phyloP scores from a whole-genome alignment of 129 eudicot genomes.

The Flaveria brownii region DNA sequence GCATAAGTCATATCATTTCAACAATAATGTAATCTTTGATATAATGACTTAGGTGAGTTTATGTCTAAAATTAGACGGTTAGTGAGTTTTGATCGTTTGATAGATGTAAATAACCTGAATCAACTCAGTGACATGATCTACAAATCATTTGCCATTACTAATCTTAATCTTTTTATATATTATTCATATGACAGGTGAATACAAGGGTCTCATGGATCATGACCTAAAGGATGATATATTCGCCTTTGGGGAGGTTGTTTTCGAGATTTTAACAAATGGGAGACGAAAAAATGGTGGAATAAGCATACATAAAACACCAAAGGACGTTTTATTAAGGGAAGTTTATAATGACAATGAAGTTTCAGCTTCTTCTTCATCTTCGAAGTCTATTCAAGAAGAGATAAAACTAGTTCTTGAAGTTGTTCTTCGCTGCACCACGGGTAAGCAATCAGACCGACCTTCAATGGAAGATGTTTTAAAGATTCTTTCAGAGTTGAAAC shows the following conservation, averaged over 20 bases:
- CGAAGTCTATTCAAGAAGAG: constrained; percentile 51
- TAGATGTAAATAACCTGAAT: background rate
- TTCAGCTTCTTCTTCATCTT: constrained; percentile 33
- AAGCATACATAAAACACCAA: constrained; percentile 39
- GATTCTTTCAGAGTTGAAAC: constrained; percentile 52
- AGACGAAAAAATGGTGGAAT: constrained; percentile 52
- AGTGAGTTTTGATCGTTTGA: background rate
- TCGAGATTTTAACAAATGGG: constrained; percentile 73
- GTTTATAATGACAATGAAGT: constrained; percentile 54
- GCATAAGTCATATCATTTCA: background rate
- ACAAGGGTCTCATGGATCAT: constrained; percentile 44
- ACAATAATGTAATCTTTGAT: background rate
- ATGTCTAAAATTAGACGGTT: background rate
- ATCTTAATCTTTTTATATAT: background rate
- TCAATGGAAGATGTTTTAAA: constrained; percentile 71
- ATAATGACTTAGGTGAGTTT: background rate
- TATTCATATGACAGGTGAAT: constrained; percentile 49
- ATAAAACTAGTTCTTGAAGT: constrained; percentile 56
- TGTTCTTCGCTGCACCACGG: constrained; percentile 60
- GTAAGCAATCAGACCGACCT: constrained; percentile 60
- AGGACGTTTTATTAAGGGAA: constrained; percentile 55
- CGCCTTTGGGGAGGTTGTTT: constrained; percentile 64
- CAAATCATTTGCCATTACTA: background rate
- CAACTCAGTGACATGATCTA: background rate
- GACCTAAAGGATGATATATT: constrained; percentile 61